Base-by-base conservation (phyloP, 352 stramenopile genomes). In the Phytophthora melonis region DNA sequence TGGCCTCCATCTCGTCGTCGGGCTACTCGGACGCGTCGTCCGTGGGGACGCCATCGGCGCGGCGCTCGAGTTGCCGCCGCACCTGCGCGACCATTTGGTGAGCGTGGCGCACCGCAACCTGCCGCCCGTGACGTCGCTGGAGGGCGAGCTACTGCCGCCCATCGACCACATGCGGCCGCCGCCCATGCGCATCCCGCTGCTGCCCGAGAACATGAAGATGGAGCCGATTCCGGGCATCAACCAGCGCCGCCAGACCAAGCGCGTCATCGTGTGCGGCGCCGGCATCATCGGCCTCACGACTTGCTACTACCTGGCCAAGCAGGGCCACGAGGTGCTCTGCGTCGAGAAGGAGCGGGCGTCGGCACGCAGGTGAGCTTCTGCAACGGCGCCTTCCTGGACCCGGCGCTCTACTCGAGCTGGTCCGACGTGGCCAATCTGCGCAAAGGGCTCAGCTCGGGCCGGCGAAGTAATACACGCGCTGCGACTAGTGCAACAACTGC, bases 241-340 rank as follows among this genome's bases (percentile, higher is more conserved):
- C 60, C 74, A 83, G 59, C 83, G 81, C 3, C 81, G 77, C 16
- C 60, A 81, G 63, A 88, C 83, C 64, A 94, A 96, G 71, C 90
- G 90, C 70, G 88, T 96, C 43, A 94, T 96, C 53, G 90, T 96
- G 16, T 94, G 88, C 41, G 90, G 90, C 14, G 90, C 87, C n/a
- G 90, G 90, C 39, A 95, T 96, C 58, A 90, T 96, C 53, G 90
- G 90, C 0, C 67, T 96, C 41, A 95, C 87, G 30, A 96, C 90
- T 0, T 95, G 87, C 76, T 96, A 93, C 70, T 95, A 93, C 70
- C 77, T 96, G 23, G 88, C 88, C 49, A 94, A 92, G 63, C 88
- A 93, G 58, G 90, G 90, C 66, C 90, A 96, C 62, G 90, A 96
- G 67, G 90, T 96, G 55, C 74, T 96, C 6, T 96, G 90, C 52